phyloP scores from a whole-genome alignment of 1,284 basidiomycete species.

The Leucoagaricus sp. region DNA sequence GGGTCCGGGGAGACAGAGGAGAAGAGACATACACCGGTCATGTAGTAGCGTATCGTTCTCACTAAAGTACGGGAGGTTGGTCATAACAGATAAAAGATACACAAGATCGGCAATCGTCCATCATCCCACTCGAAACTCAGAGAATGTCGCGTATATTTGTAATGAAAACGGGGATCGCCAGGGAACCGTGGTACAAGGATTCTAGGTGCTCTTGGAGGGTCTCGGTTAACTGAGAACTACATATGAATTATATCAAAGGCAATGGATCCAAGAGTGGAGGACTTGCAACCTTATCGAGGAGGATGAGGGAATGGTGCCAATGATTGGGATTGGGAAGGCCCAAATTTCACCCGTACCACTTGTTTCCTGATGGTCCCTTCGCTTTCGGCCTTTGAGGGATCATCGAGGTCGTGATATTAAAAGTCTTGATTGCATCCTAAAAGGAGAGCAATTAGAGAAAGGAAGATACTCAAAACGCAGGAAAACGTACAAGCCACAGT shows the following conservation, averaged over 20 bases:
- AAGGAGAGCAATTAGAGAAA: neutral
- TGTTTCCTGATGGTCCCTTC: conserved; percentile 45
- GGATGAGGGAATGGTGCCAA: no score
- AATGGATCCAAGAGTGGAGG: no score
- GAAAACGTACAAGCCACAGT: conserved; percentile 67
- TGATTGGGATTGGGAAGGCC: no score
- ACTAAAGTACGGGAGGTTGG: neutral
- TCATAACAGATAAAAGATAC: neutral
- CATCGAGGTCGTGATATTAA: conserved; percentile 67
- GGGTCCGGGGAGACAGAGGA: no score
- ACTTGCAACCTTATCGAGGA: no score
- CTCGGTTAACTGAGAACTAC: no score
- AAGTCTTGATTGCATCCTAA: conserved; percentile 80
- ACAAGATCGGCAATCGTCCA: neutral
- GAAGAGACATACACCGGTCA: neutral
- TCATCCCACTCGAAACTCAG: neutral
- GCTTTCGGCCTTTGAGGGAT: conserved; percentile 61
- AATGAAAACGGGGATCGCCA: neutral
- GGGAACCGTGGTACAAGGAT: neutral
- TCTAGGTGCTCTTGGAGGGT: no score
- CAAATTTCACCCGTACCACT: conserved; percentile 62
- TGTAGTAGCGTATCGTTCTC: neutral
- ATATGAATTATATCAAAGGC: no score
- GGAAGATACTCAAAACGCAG: neutral
- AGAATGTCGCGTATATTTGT: neutral